Base-by-base conservation (phyloP, 768 basidiomycete genomes). In the Kwoniella pini region DNA sequence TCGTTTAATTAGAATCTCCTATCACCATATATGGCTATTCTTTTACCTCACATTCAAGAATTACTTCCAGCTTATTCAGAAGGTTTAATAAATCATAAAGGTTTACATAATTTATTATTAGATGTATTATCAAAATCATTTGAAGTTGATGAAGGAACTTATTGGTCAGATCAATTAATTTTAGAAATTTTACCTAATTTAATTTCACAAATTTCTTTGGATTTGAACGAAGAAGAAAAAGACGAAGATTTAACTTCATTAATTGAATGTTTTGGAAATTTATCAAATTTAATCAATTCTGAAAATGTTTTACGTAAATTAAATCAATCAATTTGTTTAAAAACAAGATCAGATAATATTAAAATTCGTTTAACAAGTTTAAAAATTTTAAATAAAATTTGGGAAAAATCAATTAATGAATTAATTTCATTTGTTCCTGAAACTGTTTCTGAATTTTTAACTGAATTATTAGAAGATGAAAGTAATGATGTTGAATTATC, bases 151-250 rank as follows among this genome's bases (percentile, higher is more conserved):
- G 90, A 96, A 64, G 87, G 86, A 65, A 93, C 82, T 10, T 96
- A 90, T 83, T 97, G 94, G 94, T 85, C 89, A 2, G 88, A 90
- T 63, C 87, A 90, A 71, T 88, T 88, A 65, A 76, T 91, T 22
- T 82, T 85, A 7, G 83, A 85, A 54, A 80, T 94, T 6, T 57
- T 73, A 36, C 69, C 74, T 9, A 51, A 57, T 15, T 57, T 93
- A 28, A 81, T 89, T 4, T 80, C 83, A 13, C 93, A 96, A 77
- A 80, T 91, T 17, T 79, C 85, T 3, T 79, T 85, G 11, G 82
- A 82, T 50, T 75, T 82, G 21, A 3, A 57, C 13, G 45, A 65
- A 22, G 24, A 77, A 12, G 7, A 24, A 13, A 19, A 26, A 19
- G 43, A 55, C 15, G 42, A 26, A 6, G n/a, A 28, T 2, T 55